These are phyloP conservation scores for Colletotrichum cereale DNA, from an alignment of 2,329 filamentous ascomycete species.

Conservation along the genomic window DNA sequence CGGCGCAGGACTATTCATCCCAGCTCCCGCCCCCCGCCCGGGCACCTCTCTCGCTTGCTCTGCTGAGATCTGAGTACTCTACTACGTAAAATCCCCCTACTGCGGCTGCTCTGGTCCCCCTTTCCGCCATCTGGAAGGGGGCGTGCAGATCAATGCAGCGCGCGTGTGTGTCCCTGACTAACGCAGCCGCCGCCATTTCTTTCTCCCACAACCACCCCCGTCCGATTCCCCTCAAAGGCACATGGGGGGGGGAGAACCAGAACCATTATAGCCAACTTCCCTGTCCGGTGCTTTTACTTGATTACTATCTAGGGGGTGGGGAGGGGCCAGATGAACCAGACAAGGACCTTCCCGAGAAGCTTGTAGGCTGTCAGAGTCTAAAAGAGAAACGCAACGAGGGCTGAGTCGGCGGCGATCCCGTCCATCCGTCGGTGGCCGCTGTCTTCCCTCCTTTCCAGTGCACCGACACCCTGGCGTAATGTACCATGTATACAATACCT, in stretches of 20 bases:
- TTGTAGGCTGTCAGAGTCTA: not conserved
- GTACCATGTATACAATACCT: not conserved
- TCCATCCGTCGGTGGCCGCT: not conserved
- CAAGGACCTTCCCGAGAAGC: not conserved
- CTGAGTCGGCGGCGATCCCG: slow-evolving; percentile 2
- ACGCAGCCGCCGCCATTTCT: slow-evolving; percentile 2
- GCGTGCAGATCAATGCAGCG: not conserved
- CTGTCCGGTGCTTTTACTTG: not conserved
- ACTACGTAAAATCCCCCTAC: too few species aligned
- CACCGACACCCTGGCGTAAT: not conserved
- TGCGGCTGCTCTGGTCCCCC: slow-evolving; percentile 2
- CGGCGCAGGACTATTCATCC: not conserved
- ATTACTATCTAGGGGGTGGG: not conserved
- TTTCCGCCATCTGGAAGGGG: not conserved
- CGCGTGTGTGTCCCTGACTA: slow-evolving; percentile 5
- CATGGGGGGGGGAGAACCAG: not conserved
- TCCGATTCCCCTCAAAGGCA: not conserved
- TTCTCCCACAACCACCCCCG: not conserved
- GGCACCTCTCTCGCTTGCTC: not conserved
- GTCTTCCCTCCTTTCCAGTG: not conserved
- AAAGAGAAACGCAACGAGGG: not conserved
- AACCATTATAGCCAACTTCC: not conserved
- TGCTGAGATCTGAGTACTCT: not conserved
- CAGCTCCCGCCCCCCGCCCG: not conserved
- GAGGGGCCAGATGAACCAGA: not conserved